Evolutionary conservation across 164 flowering plant species (phyloP), one percentile per base, ranked within the genome.

Genomic region (Umbellularia californica): DNA sequence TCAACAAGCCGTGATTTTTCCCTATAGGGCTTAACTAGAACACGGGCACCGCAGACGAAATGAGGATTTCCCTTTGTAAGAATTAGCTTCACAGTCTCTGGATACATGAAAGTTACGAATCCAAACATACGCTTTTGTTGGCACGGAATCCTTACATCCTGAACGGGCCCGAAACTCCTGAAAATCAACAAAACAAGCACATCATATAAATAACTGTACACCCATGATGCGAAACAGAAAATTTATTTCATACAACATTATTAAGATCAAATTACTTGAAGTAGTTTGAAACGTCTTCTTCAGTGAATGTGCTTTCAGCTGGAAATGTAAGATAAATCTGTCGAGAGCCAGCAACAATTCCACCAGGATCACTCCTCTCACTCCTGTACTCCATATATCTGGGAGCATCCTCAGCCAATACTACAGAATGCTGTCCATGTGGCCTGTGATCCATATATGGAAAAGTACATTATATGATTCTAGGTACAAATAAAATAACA

Each of bases 91-190:
- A 88, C 98, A 2, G 98, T 94, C 25, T 93, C 97, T 0, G 95
- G 73, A 80, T 85, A 81, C 30, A 62, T 77, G 79, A 94, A 94
- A 28, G 97, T 91, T 5, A 96, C 98, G 77, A 94, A 96, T 13
- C 99, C 99, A 75, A 92, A 95, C 97, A 92, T 93, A 72, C 99
- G 72, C 72, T 89, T 92, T 82, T 90, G 92, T 74, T 91, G 98
- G 83, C 88, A 88, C 7, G 99, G 99, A 77, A 96, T 92, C 80
- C 99, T 89, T 22, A 96, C 99, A 89, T 96, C 99, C 84, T 92
- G 89, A 80, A 96, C 99, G 1, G 82, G 85, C 20, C 99, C 99
- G 79, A 77, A 94, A 27, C 77, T 86, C 80, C 98, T 95, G 70
- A 74, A 77, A 11, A 66, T 17, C 12, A 7, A 70, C 60, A 0